Base-by-base conservation (phyloP, 2,329 filamentous ascomycete species). In the Botrytis cinerea region DNA sequence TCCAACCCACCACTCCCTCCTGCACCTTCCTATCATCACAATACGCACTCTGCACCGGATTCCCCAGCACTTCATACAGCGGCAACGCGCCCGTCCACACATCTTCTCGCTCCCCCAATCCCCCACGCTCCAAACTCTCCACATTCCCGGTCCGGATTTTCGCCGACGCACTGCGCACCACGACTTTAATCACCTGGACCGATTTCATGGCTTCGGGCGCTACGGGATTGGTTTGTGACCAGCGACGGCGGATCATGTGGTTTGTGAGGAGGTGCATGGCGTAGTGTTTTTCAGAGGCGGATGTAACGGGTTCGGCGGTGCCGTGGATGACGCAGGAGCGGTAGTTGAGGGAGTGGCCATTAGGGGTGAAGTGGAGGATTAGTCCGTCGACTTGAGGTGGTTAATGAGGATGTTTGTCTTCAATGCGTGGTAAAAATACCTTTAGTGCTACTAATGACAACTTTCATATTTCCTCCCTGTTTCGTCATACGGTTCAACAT, bases 311-410 rank as follows among this genome's bases (percentile, higher is more conserved):
- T 22, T 82, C 85, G 0, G 91, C 93, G 80, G 90, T 87, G 1
- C 93, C 93, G 79, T 95, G 93, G 25, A 95, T 85, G 10, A 93
- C 84, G 28, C 92, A 92, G 10, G 66, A 70, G 75, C 93, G 92
- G 84, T 95, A 97, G 84, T 96, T 95, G 85, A 93, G 94, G 83
- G 89, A 93, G 84, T 95, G 92, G 73, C 87, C 88, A 84, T 92
- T 91, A n/a, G 93, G 91, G 1, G 93, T 93, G 22, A 95, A 87
- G 32, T 91, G 87, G 46, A 97, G 88, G 25, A 96, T 89, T 71
- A 95, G 84, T 63, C 93, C 93, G 83, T 96, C 93, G 62, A 95
- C 51, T 70, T 10, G 9, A 4, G 10, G 7, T 28, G 18, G 32
- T 28, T 38, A 59, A 1, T 10, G 9, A 10, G 16, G 22, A 9